Evolutionary conservation across 805 yeast genomes (phyloP), one percentile per base, ranked within the genome.

Genomic region (Wickerhamomyces hampshirensis): DNA sequence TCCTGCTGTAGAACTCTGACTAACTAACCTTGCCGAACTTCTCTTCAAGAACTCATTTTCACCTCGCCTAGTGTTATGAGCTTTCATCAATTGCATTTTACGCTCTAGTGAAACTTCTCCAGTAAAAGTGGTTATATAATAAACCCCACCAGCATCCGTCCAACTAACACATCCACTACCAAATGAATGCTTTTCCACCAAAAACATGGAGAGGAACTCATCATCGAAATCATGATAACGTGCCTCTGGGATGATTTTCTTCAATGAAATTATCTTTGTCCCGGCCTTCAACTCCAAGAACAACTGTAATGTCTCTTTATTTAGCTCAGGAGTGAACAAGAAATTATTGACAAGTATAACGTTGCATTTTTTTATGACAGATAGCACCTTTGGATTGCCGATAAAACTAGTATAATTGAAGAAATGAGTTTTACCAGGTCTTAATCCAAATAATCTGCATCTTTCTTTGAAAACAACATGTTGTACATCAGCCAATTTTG

Each of bases 341-440:
- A 85, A 89, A 56, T 89, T 89, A 58, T 89, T 89, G 17, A 84
- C 79, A 30, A 89, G 63, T 15, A 89, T 65, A 13, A 87, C 83
- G 55, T 85, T 84, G 41, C 88, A 78, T 26, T 69, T 65, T 12
- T 73, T 65, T 33, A 85, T 69, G 6, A 72, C 64, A 11, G 66
- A 59, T 28, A 66, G 60, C 3, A 88, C 84, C n/a, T 58, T 58
- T 5, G 63, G 64, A 50, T 83, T 83, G 34, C 75, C 74, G 9
- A 80, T 78, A 62, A 89, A 88, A 51, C 93, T 82, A 52, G 77
- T 81, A 42, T 71, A 62, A 38, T 81, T 63, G 18, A 82, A 80
- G 50, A 84, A 73, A 17, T 71, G 62, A 12, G 80, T 67, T 6
- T 64, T 54, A 6, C 85, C 80, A 4, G 75, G 65, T 12, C 65